Evolutionary conservation across 2,329 filamentous ascomycete genomes (phyloP).

Genomic region (Periconia sp.): DNA sequence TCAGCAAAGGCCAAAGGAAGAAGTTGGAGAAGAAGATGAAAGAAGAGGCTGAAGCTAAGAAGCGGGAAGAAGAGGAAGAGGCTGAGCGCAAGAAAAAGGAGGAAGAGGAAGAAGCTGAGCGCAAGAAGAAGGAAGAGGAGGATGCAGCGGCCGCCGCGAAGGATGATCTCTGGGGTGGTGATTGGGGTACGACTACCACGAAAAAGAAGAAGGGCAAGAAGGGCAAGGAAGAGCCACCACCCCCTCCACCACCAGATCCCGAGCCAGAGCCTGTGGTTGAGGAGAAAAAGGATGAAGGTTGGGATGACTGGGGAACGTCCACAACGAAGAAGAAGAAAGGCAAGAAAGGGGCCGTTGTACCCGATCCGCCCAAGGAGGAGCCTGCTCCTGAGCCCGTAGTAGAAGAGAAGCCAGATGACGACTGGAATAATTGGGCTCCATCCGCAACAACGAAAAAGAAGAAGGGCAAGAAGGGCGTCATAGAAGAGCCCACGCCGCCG

Average conservation of each 20-base stretch:
- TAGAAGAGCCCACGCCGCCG: slow-evolving; percentile 27
- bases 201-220: slow-evolving; percentile 44
- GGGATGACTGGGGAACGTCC: slow-evolving; percentile 31
- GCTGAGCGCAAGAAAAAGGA: slow-evolving; percentile 30
- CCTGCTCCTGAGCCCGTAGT: slow-evolving; percentile 31
- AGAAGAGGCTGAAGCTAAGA: slow-evolving; percentile 33
- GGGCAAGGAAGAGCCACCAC: slow-evolving; percentile 24
- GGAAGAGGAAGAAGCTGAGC: slow-evolving; percentile 24
- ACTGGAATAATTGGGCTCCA: slow-evolving; percentile 36
- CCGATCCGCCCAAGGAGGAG: slow-evolving; percentile 25
- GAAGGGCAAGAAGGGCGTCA: slow-evolving; percentile 55
- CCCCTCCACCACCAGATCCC: slow-evolving; percentile 34
- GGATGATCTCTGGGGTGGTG: slow-evolving; percentile 44
- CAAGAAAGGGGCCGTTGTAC: slow-evolving; percentile 52
- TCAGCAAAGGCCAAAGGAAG: slow-evolving; percentile 38
- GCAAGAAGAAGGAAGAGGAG: slow-evolving; percentile 27
- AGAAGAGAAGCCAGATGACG: slow-evolving; percentile 37
- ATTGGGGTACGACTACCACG: slow-evolving; percentile 34
- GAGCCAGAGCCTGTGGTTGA: slow-evolving; percentile 25
- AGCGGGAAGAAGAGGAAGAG: slow-evolving; percentile 30
- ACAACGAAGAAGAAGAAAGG: slow-evolving; percentile 52
- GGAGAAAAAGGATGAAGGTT: slow-evolving; percentile 42
- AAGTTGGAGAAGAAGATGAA: slow-evolving; percentile 46
- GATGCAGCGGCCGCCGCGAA: slow-evolving; percentile 23
- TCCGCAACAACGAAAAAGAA: slow-evolving; percentile 39